Percentiles rank a stretch among this genome's conserved stretches.
phyloP scores from a whole-genome alignment of 129 eudicot genomes.

The Tagetes erecta region DNA sequence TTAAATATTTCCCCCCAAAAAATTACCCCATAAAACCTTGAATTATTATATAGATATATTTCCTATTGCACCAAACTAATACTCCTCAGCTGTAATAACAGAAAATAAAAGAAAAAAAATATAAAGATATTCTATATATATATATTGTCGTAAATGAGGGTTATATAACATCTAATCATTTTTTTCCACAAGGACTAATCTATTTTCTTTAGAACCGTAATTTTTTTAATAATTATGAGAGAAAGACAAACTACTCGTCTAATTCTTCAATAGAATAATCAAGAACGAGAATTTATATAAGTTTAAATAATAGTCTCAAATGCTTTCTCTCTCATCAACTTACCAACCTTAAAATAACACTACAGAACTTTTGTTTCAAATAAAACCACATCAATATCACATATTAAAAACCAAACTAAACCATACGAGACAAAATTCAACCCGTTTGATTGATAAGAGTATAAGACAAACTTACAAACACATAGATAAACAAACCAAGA shows the following conservation, averaged over 20 bases:
- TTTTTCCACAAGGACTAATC: too few species aligned
- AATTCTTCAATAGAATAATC: slow-evolving; percentile 8
- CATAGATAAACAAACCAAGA: neutral
- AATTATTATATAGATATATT: neutral
- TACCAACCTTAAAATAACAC: neutral
- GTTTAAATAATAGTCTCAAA: neutral
- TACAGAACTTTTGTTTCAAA: neutral
- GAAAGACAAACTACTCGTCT: neutral
- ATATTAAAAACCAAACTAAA: neutral
- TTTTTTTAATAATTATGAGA: neutral
- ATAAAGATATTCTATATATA: neutral
- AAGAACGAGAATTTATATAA: neutral
- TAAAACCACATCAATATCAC: neutral
- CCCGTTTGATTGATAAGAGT: neutral
- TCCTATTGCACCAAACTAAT: neutral
- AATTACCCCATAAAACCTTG: too few species aligned
- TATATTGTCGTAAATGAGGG: too few species aligned
- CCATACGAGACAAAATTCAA: neutral
- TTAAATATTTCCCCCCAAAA: too few species aligned
- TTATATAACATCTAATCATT: too few species aligned
- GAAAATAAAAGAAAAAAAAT: too few species aligned
- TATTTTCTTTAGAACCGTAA: too few species aligned
- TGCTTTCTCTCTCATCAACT: neutral
- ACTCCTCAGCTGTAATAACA: neutral
- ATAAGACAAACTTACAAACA: neutral